Base-by-base conservation (phyloP, 2,329 filamentous ascomycete genomes). In the Beauveria rudraprayagi region DNA sequence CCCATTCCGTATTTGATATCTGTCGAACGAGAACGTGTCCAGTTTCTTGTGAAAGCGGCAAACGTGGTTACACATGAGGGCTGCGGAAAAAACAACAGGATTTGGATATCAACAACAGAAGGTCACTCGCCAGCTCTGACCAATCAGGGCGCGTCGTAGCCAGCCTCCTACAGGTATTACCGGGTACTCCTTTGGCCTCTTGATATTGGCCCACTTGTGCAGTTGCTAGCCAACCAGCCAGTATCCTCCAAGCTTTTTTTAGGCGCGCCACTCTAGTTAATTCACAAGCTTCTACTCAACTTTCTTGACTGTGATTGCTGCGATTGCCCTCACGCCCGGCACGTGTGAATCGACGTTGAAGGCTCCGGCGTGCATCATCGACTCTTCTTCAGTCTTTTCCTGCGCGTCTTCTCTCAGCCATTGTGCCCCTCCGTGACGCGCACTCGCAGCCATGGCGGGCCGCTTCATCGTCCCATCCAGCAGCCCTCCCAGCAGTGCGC, bases 401-500 rank as follows among this genome's bases (percentile, higher is more conserved):
- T 34, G 40, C 22, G 7, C 30, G 22, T 24, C 24, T 30, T 40
- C 19, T 43, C 19, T 28, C 10, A 24, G 51, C 30, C 50, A 56
- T 50, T 50, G 44, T 28, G 11, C 30, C 26, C 26, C 43, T 24
- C 7, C 40, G 41, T 30, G 40, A 51, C 48, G 57, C 19, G 47
- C 55, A 28, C 44, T 22, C n/a, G 17, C 48, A 67, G 70, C 63
- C 66, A 78, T 78, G 76, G 72, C 76, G 24, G 67, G 71, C 65
- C 70, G 72, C 63, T 78, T 78, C 70, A 67, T 73, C 60, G 75
- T 79, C 53, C 72, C 75, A 62, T 75, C 78, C 66, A 78, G 73
- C 67, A 77, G 74, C 52, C 73, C 73, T 61, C 66, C 69, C 47
- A 77, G 71, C 64, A 76, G 76, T 34, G 73, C 74, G 58, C 81